A percentile compares a stretch with the other conserved stretches of the same genome.
These are phyloP conservation scores for Cladosporium sp. DNA, from an alignment of 2,329 filamentous ascomycete genomes.

Conservation along the genomic window DNA sequence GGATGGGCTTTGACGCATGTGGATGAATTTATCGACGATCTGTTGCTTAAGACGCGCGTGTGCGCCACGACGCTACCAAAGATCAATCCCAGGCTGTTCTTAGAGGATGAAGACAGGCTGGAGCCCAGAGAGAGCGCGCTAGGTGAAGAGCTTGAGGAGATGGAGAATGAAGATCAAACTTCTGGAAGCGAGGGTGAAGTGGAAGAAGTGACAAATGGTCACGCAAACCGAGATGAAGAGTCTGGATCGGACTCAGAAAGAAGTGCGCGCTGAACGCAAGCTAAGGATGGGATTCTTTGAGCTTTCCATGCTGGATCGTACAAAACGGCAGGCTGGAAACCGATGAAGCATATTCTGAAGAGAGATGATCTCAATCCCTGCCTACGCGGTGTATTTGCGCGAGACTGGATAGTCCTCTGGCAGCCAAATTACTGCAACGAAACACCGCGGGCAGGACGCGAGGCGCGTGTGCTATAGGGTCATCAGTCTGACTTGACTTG, in stretches of 20 bases:
- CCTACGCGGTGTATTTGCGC: no score
- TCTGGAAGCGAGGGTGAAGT: constrained; percentile 27
- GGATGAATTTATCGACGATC: constrained; percentile 90
- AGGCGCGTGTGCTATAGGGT: no score
- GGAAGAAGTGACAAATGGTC: constrained; percentile 19
- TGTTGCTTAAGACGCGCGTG: constrained; percentile 82
- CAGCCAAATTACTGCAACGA: no score
- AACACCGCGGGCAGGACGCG: no score
- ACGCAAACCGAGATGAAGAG: background rate
- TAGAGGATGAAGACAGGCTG: constrained; percentile 85
- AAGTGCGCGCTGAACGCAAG: background rate
- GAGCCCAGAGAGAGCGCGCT: constrained; percentile 82
- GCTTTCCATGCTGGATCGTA: background rate
- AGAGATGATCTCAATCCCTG: no score
- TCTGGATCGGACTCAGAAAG: background rate
- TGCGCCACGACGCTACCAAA: constrained; percentile 93
- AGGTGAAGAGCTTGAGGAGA: constrained; percentile 68
- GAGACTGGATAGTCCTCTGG: no score
- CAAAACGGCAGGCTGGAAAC: background rate
- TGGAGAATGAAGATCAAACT: constrained; percentile 51
- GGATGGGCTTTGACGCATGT: constrained; percentile 74
- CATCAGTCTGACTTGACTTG: no score
- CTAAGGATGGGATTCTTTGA: background rate
- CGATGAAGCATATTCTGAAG: background rate
- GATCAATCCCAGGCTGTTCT: constrained; percentile 71